phyloP scores from a whole-genome alignment of 2,329 filamentous ascomycete genomes.

The Atkinsonella hypoxylon region DNA sequence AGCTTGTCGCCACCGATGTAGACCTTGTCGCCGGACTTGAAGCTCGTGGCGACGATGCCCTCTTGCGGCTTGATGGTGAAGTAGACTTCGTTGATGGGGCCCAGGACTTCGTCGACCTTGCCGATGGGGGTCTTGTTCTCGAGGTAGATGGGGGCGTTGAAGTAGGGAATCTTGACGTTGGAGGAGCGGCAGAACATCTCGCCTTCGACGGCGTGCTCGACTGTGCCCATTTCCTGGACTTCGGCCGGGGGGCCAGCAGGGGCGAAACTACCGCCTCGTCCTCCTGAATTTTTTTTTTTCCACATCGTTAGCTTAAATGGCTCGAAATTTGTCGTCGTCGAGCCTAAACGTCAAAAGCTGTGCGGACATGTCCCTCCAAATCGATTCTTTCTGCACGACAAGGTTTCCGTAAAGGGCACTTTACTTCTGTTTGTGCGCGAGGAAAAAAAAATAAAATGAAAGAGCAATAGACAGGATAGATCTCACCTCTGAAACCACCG shows the following conservation, averaged over 20 bases:
- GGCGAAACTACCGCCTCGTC: slow-evolving; percentile 11
- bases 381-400: neutral
- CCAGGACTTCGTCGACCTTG: slow-evolving; percentile 96
- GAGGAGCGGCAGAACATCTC: slow-evolving; percentile 95
- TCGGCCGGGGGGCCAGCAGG: slow-evolving; percentile 11
- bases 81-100: slow-evolving; percentile 93
- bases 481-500: slow-evolving; percentile 11
- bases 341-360: too few relatives aligned
- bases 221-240: slow-evolving; percentile 68
- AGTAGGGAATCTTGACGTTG: slow-evolving; percentile 94
- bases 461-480: too few relatives aligned
- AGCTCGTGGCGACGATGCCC: slow-evolving; percentile 86
- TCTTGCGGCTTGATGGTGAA: slow-evolving; percentile 98
- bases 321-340: too few relatives aligned
- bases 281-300: slow-evolving; percentile 5
- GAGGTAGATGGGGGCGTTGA: slow-evolving; percentile 97
- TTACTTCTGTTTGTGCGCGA: too few relatives aligned
- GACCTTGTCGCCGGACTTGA: slow-evolving; percentile 96
- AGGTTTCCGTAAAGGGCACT: neutral
- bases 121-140: slow-evolving; percentile 97
- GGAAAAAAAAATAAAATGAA: neutral
- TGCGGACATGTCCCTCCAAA: too few relatives aligned
- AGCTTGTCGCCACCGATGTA: slow-evolving; percentile 93
- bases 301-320: neutral
- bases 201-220: slow-evolving; percentile 90